These are phyloP conservation scores for Leccinum holopus DNA, from an alignment of 1,284 basidiomycete species.

Conservation along the genomic window DNA sequence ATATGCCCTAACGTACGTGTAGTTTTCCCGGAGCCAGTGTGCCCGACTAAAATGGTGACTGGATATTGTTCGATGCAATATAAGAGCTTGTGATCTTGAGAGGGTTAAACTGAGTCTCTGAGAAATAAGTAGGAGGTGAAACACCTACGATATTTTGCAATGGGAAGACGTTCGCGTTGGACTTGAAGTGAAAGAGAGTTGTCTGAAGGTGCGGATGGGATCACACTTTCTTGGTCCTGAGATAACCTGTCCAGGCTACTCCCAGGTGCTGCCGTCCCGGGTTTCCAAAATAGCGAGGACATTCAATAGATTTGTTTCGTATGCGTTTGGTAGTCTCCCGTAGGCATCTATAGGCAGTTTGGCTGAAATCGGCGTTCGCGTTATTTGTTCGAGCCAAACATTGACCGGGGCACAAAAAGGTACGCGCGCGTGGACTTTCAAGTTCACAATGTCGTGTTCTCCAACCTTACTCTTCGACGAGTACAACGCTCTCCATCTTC, in stretches of 20 bases:
- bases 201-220: conserved; percentile 63
- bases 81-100: conserved; percentile 70
- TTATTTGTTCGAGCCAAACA: conserved; percentile 35
- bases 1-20: conserved; percentile 67
- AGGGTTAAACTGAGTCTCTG: neutral
- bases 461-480: conserved; percentile 12
- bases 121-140: neutral
- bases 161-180: conserved; percentile 81
- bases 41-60: conserved; percentile 88
- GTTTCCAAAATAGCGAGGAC: conserved; percentile 71
- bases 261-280: conserved; percentile 82
- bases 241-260: conserved; percentile 83
- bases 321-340: neutral
- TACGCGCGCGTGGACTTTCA: neutral
- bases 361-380: conserved; percentile 6
- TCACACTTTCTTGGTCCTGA: conserved; percentile 68
- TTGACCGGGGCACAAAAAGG: conserved; percentile 9
- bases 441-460: neutral
- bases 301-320: conserved; percentile 7
- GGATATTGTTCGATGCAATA: conserved; percentile 83
- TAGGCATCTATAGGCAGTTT: no score
- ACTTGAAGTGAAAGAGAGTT: conserved; percentile 62
- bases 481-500: conserved; percentile 21
- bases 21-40: conserved; percentile 97
- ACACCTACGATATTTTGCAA: conserved; percentile 78